phyloP scores from a whole-genome alignment of 768 basidiomycete genomes.

The Calocybe cyanea region DNA sequence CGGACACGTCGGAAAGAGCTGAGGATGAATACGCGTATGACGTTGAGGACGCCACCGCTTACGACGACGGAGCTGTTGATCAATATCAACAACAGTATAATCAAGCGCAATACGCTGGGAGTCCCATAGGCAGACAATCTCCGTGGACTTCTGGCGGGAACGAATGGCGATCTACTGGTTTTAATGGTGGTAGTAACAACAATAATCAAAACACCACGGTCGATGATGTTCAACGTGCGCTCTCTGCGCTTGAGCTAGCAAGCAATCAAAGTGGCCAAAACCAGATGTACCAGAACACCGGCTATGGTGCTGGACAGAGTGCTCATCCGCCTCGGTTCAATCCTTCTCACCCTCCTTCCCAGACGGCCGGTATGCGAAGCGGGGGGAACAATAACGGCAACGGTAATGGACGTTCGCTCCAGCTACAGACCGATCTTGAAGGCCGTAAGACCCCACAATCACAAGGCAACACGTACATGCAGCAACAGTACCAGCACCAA shows the following conservation, averaged over 20 bases:
- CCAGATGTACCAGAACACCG: constrained; percentile 24
- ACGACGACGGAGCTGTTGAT: constrained; percentile 57
- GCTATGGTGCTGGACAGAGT: constrained; percentile 47
- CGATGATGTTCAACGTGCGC: constrained; percentile 75
- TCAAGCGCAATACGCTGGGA: constrained; percentile 39
- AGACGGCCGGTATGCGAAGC: constrained; percentile 31
- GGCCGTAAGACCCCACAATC: constrained; percentile 60
- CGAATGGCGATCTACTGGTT: constrained; percentile 53
- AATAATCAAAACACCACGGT: constrained; percentile 36
- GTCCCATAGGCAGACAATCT: constrained; percentile 58
- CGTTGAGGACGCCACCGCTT: constrained; percentile 43
- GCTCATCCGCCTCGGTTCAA: constrained; percentile 71
- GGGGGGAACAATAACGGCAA: constrained; percentile 36
- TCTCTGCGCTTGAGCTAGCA: constrained; percentile 64
- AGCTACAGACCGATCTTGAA: constrained; percentile 61
- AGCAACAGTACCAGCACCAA: constrained; percentile 33
- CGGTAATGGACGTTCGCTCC: constrained; percentile 40
- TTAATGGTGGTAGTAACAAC: constrained; percentile 15
- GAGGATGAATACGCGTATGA: constrained; percentile 56
- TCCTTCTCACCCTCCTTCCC: constrained; percentile 43
- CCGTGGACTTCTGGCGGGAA: constrained; percentile 58
- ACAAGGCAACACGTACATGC: constrained; percentile 25
- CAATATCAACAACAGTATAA: constrained; percentile 33
- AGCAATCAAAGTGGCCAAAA: constrained; percentile 26
- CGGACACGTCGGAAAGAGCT: constrained; percentile 34